A percentile compares a stretch with the other conserved stretches of the same genome.
Evolutionary conservation across 306 rosid species (phyloP).

Genomic region (Fagus crenata): DNA sequence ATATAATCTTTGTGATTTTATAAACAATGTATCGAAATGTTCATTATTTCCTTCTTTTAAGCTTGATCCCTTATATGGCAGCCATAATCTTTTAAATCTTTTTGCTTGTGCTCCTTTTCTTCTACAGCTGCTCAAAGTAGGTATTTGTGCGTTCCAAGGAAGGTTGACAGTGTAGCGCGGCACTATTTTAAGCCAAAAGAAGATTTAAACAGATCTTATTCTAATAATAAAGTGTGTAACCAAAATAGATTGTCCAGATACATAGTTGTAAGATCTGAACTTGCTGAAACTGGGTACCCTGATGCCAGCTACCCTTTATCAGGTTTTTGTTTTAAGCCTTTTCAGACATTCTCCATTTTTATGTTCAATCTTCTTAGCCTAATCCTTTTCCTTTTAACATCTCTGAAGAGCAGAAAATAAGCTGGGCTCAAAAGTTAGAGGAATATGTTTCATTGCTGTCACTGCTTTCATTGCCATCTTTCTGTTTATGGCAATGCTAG

Average conservation of each 20-base stretch:
- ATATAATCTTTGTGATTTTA: neutral
- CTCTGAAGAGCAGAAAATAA: slow-evolving; percentile 52
- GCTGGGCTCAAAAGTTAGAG: slow-evolving; percentile 68
- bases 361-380: slow-evolving; percentile 10
- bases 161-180: slow-evolving; percentile 29
- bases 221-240: slow-evolving; percentile 26
- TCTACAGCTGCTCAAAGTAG: slow-evolving; percentile 46
- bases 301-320: slow-evolving; percentile 47
- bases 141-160: slow-evolving; percentile 36
- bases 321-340: slow-evolving; percentile 45
- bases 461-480: slow-evolving; percentile 60
- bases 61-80: neutral
- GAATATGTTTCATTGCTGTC: slow-evolving; percentile 63
- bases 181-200: slow-evolving; percentile 28
- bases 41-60: neutral
- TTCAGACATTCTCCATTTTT: slow-evolving; percentile 5
- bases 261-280: slow-evolving; percentile 58
- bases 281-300: slow-evolving; percentile 52
- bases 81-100: neutral
- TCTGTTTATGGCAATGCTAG: slow-evolving; percentile 66
- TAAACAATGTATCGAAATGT: neutral
- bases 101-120: slow-evolving; percentile 10
- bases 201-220: slow-evolving; percentile 28
- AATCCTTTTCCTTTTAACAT: slow-evolving; percentile 11
- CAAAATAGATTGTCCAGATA: slow-evolving; percentile 35